Percentiles rank a stretch among this genome's conserved stretches.
These are phyloP conservation scores for Trypanosoma theileri DNA, from an alignment of 208 protist species.

Conservation along the genomic window DNA sequence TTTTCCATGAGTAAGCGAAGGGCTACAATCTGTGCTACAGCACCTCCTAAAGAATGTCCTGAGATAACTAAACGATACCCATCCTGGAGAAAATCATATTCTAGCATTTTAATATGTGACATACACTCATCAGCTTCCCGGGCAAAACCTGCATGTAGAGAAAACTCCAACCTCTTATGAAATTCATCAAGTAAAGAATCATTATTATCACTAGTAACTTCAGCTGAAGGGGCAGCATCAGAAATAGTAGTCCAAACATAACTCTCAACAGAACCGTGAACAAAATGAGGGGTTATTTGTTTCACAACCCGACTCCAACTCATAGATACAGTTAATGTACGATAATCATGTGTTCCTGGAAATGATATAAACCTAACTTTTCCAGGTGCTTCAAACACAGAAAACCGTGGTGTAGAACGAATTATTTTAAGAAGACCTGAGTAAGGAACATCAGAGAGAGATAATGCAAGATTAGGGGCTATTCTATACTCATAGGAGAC, in stretches of 20 bases:
- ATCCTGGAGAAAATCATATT: slow-evolving; percentile 39
- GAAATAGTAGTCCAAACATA: too few relatives aligned
- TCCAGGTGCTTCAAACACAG: slow-evolving; percentile 65
- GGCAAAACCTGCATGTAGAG: slow-evolving; percentile 65
- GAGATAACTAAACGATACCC: slow-evolving; percentile 73
- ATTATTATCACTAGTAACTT: background rate
- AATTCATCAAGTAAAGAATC: slow-evolving; percentile 31
- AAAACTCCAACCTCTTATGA: slow-evolving; percentile 51
- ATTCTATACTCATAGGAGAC: slow-evolving; percentile 69
- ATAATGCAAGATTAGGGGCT: slow-evolving; percentile 58
- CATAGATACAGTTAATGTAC: slow-evolving; percentile 55
- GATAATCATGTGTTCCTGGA: slow-evolving; percentile 81
- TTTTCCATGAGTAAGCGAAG: slow-evolving; percentile 47
- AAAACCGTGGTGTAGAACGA: slow-evolving; percentile 45
- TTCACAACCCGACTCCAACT: slow-evolving; percentile 34
- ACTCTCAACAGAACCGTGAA: slow-evolving; percentile 27
- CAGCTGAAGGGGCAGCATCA: too few relatives aligned
- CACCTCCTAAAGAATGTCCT: slow-evolving; percentile 81
- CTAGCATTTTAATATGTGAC: slow-evolving; percentile 44
- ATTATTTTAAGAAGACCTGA: slow-evolving; percentile 53
- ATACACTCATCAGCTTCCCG: slow-evolving; percentile 56
- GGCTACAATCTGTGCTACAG: slow-evolving; percentile 61
- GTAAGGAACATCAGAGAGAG: slow-evolving; percentile 70
- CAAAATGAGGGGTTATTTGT: slow-evolving; percentile 37
- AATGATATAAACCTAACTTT: slow-evolving; percentile 77